phyloP scores from a whole-genome alignment of 78 protist species.

The Dictyostelium capitatum region DNA sequence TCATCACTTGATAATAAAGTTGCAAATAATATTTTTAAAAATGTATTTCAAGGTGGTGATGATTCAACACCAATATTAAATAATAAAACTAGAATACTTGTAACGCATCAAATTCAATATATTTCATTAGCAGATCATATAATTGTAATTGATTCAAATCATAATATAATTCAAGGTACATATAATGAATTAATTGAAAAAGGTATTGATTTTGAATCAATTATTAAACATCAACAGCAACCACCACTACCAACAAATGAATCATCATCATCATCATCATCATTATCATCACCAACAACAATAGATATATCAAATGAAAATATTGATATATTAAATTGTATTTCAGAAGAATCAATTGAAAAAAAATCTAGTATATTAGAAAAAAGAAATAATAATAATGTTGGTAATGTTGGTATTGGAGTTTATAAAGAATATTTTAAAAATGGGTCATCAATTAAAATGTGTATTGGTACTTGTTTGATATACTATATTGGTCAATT shows the following conservation, averaged over 20 bases:
- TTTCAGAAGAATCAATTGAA: not conserved
- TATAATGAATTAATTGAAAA: slow-evolving; percentile 56
- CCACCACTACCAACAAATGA: too few relatives aligned
- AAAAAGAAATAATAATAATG: slow-evolving; percentile 29
- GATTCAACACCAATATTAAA: not conserved
- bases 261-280: too few relatives aligned
- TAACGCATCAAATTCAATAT: slow-evolving; percentile 87
- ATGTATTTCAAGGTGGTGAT: slow-evolving; percentile 70
- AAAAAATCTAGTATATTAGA: slow-evolving; percentile 33
- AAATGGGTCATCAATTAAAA: slow-evolving; percentile 7
- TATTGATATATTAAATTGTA: not conserved
- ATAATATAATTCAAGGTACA: slow-evolving; percentile 71
- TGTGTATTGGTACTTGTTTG: not conserved
- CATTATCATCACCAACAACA: not conserved
- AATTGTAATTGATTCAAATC: slow-evolving; percentile 55
- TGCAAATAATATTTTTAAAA: slow-evolving; percentile 84
- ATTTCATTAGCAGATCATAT: slow-evolving; percentile 87
- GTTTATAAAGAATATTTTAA: slow-evolving; percentile 14
- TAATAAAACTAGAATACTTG: slow-evolving; percentile 84
- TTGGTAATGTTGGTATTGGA: not conserved
- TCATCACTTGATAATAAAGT: slow-evolving; percentile 94
- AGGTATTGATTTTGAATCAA: slow-evolving; percentile 75
- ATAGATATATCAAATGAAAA: not conserved
- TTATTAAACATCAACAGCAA: not conserved
- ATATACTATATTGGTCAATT: slow-evolving; percentile 36